Base-by-base conservation (phyloP, 495 filamentous ascomycete species). In the Venustampulla echinocandica region DNA sequence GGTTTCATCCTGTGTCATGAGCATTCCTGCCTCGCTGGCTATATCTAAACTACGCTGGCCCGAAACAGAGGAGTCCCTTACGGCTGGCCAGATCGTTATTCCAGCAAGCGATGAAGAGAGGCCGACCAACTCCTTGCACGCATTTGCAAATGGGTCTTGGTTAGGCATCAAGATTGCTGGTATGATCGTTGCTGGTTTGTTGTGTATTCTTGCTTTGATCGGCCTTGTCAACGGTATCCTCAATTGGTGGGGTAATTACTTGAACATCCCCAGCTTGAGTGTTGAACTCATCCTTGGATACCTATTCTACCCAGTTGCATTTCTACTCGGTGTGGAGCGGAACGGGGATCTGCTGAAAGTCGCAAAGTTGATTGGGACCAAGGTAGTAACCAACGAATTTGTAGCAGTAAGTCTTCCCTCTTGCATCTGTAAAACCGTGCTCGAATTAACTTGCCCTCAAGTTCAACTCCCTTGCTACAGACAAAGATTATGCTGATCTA, bases 1-100 rank as follows among this genome's bases (percentile, higher is more conserved):
- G n/a, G 80, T 95, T 37, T 92, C 85, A n/a, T 82, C 82, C 30
- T 87, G 82, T 57, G 85, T 95, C 53, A 95, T 95, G 89, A 85
- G 80, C 39, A 95, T 95, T 50, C 89, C 89, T 0, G 86, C 87
- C 0, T 90, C 85, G 1, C 71, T 95, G 9, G 87, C 89, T 15
- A 76, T 86, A 23, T 90, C 84, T 34, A 94, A 94, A 63, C 71
- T 95, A 42, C 85, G 89, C 19, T 93, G 79, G 63, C 89, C 89
- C 2, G 89, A 95, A 61, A 83, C 81, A 13, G 84, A 94, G 62
- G 84, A 87, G 54, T 82, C 85, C 1, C 64, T 94, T 14, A 94
- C 88, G 1, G 80, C 83, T 9, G 87, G 88, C 21, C 70, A 75
- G 1, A 79, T 90, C 6, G 76, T 88, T 17, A 87, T 87, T 1